phyloP scores from a whole-genome alignment of 805 yeast species.

The Monosporozyma solicola region DNA sequence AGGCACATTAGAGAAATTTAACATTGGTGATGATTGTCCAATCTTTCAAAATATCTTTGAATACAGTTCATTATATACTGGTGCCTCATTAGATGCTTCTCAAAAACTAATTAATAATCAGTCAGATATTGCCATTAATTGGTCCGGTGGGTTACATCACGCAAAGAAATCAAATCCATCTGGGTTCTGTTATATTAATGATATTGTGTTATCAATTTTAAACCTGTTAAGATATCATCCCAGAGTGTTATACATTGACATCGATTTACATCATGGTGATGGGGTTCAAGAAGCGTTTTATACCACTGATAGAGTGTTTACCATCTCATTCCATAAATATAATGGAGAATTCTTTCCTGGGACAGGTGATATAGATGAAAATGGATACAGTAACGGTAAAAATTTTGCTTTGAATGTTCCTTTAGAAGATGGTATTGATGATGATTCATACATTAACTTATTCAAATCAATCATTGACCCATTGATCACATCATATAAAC shows the following conservation, averaged over 20 bases:
- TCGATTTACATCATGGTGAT: slow-evolving; percentile 90
- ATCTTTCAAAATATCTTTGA: slow-evolving; percentile 73
- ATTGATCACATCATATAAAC: slow-evolving; percentile 76
- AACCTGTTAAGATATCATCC: slow-evolving; percentile 76
- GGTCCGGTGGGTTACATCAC: slow-evolving; percentile 91
- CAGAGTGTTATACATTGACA: slow-evolving; percentile 78
- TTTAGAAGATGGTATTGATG: slow-evolving; percentile 88
- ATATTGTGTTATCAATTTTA: slow-evolving; percentile 76
- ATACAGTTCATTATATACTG: slow-evolving; percentile 72
- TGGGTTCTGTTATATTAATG: slow-evolving; percentile 87
- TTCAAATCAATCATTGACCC: slow-evolving; percentile 81
- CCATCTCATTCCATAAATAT: slow-evolving; percentile 83
- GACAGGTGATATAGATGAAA: slow-evolving; percentile 78
- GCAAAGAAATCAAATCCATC: slow-evolving; percentile 86
- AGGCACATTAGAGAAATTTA: slow-evolving; percentile 50
- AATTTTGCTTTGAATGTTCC: slow-evolving; percentile 82
- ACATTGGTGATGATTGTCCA: slow-evolving; percentile 93
- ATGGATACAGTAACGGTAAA: slow-evolving; percentile 78
- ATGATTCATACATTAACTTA: slow-evolving; percentile 42
- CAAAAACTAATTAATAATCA: slow-evolving; percentile 72
- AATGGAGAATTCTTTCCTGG: slow-evolving; percentile 89
- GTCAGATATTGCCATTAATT: slow-evolving; percentile 86
- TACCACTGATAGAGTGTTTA: slow-evolving; percentile 85
- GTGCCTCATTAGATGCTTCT: slow-evolving; percentile 87
- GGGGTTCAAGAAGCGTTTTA: slow-evolving; percentile 94